phyloP scores from a whole-genome alignment of 148 eudicot species.

The Linanthus parryae region DNA sequence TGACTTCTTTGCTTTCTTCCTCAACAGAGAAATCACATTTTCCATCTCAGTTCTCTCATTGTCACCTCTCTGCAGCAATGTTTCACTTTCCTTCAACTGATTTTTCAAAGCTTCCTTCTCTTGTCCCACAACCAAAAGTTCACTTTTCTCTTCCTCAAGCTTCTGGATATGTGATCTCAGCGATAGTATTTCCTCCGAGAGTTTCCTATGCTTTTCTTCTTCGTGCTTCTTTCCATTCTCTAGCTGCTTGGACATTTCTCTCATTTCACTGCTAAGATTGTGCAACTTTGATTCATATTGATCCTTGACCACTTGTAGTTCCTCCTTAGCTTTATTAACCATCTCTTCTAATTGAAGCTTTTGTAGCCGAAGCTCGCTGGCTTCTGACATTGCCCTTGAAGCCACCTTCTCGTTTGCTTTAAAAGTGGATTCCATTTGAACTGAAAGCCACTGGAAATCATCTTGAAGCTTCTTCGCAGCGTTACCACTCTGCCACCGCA shows the following conservation, averaged over 20 bases:
- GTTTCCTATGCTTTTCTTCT: conserved; percentile 29
- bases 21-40: conserved; percentile 14
- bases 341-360: conserved; percentile 51
- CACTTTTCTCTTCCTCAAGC: conserved; percentile 34
- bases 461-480: conserved; percentile 80
- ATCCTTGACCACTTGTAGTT: conserved; percentile 41
- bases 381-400: conserved; percentile 59
- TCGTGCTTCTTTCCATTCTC: conserved; percentile 35
- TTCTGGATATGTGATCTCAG: conserved; percentile 46
- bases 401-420: conserved; percentile 74
- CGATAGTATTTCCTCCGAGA: conserved; percentile 27
- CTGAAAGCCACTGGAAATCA: conserved; percentile 60
- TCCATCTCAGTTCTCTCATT: conserved; percentile 29
- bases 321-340: conserved; percentile 50
- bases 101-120: conserved; percentile 18
- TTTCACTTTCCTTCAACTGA: conserved; percentile 46
- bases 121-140: conserved; percentile 29
- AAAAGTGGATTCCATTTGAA: conserved; percentile 69
- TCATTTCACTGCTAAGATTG: conserved; percentile 30
- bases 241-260: conserved; percentile 26
- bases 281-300: conserved; percentile 47
- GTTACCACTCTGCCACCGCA: conserved; percentile 59
- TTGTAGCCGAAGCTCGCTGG: conserved; percentile 55
- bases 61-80: conserved; percentile 24
- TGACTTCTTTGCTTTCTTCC: conserved; percentile 36